phyloP scores from a whole-genome alignment of 331 rosid genomes.

The Acacia pycnantha region DNA sequence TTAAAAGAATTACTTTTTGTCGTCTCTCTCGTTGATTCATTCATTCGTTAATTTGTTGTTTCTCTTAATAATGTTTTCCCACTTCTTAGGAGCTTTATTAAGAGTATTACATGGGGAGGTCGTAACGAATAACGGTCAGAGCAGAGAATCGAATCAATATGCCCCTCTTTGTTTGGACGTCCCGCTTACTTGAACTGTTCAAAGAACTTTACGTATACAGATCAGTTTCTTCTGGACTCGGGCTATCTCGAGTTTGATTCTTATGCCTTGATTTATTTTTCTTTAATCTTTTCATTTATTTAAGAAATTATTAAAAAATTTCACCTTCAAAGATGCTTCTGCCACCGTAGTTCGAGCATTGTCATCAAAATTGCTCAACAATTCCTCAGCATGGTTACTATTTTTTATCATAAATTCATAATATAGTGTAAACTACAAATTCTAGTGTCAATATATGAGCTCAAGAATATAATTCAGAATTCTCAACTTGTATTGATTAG shows the following conservation, averaged over 20 bases:
- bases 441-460: too few species aligned
- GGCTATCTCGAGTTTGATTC: background rate
- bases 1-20: background rate
- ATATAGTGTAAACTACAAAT: background rate
- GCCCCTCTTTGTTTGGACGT: background rate
- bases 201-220: background rate
- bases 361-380: background rate
- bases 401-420: too few species aligned
- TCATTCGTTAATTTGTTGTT: background rate
- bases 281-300: too few species aligned
- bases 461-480: too few species aligned
- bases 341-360: background rate
- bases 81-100: background rate
- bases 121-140: background rate
- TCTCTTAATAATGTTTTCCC: background rate
- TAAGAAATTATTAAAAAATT: too few species aligned
- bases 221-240: background rate
- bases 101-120: background rate
- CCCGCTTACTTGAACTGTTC: background rate
- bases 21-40: background rate
- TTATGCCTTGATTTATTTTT: background rate
- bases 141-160: background rate
- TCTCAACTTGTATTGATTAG: too few species aligned
- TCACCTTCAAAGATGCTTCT: background rate
- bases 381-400: background rate